A percentile compares a stretch with the other conserved stretches of the same genome.
Conservation (phyloP, 2,329 filamentous ascomycete species). For the Neopestalotiopsis sp. region DNA sequence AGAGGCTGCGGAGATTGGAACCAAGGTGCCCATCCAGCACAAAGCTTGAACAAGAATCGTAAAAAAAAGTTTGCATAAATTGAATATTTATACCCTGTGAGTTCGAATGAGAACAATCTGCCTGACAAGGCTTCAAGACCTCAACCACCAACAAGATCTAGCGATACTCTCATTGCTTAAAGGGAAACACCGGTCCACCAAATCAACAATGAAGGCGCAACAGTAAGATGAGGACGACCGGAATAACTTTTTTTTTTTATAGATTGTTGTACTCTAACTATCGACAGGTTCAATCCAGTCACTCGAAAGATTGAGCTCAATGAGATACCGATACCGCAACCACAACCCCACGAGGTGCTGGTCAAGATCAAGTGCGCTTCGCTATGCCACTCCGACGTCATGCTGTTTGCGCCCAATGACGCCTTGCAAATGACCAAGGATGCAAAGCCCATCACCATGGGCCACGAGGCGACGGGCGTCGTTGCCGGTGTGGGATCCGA, state of each 20-base stretch:
- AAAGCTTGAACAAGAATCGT: neutral
- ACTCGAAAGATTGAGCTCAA: constrained; percentile 22
- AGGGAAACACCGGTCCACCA: neutral
- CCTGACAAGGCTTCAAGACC: too few relatives aligned
- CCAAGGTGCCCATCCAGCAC: neutral
- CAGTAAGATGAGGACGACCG: neutral
- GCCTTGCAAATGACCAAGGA: constrained; percentile 23
- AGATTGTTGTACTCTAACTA: neutral
- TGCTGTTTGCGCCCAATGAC: constrained; percentile 21
- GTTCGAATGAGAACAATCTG: too few relatives aligned
- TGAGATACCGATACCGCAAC: constrained; percentile 20
- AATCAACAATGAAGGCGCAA: constrained; percentile 1
- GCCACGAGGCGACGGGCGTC: constrained; percentile 70
- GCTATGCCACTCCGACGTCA: constrained; percentile 21
- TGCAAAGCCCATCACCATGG: constrained; percentile 34
- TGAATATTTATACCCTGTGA: too few relatives aligned
- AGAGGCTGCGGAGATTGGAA: neutral
- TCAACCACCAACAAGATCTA: neutral
- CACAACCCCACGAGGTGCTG: constrained; percentile 22
- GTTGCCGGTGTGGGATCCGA: constrained; percentile 61
- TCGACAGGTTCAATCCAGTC: constrained; percentile 11
- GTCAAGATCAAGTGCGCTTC: constrained; percentile 22
- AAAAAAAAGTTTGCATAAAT: too few relatives aligned
- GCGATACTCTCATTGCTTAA: neutral
- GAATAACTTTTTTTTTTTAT: neutral